Percentiles rank a stretch among this genome's conserved stretches.
Conservation (phyloP, 805 yeast genomes). For the Saccharomycopsis olivae region DNA sequence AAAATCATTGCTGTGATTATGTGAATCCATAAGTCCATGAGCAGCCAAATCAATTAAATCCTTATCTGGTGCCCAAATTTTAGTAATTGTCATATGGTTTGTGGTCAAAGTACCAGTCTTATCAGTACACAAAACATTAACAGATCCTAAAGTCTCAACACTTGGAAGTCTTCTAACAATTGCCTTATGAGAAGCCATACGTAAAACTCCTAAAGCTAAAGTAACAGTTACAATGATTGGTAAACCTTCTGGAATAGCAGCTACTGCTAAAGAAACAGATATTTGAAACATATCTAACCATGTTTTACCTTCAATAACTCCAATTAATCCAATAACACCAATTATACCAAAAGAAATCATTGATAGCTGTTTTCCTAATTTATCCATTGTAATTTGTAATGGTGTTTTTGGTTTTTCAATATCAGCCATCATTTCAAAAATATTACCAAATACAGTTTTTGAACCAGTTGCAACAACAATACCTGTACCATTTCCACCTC, state of each 20-base stretch:
- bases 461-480: constrained; percentile 85
- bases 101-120: constrained; percentile 87
- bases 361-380: constrained; percentile 84
- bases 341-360: constrained; percentile 76
- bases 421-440: constrained; percentile 88
- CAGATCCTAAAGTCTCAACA: constrained; percentile 92
- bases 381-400: constrained; percentile 89
- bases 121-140: constrained; percentile 86
- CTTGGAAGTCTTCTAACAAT: constrained; percentile 90
- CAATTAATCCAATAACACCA: constrained; percentile 85
- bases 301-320: constrained; percentile 81
- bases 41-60: background rate
- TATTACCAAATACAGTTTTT: constrained; percentile 88
- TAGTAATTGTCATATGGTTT: constrained; percentile 83
- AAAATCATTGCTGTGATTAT: constrained; percentile 21
- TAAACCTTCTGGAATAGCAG: constrained; percentile 98
- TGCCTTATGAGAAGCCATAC: constrained; percentile 94
- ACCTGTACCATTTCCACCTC: constrained; percentile 93
- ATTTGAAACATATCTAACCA: constrained; percentile 99
- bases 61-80: constrained; percentile 31
- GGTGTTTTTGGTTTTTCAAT: constrained; percentile 99
- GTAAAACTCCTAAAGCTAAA: constrained; percentile 85
- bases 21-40: too few species aligned
- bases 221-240: constrained; percentile 98
- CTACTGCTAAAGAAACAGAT: constrained; percentile 94